A percentile compares a stretch with the other conserved stretches of the same genome.
Conservation (phyloP, 2,329 filamentous ascomycete species). For the Paradendryphiella salina region DNA sequence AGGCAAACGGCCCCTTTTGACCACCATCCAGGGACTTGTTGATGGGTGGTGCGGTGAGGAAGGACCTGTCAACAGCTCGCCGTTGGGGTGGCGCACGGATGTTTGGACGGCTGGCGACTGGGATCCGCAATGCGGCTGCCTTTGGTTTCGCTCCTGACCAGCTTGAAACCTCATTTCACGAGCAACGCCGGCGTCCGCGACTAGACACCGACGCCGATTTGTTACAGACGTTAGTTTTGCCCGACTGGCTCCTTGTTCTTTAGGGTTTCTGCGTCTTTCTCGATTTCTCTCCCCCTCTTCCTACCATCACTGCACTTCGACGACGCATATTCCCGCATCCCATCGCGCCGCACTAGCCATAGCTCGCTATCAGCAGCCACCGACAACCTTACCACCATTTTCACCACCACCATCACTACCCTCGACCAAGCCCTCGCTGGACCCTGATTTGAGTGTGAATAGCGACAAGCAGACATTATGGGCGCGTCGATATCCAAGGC, state of each 20-base stretch:
- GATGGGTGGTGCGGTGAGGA: slow-evolving; percentile 4
- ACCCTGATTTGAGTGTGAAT: slow-evolving; percentile 1
- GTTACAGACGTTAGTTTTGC: not conserved
- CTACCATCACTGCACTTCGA: no score
- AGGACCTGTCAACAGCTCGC: slow-evolving; percentile 9
- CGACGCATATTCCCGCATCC: not conserved
- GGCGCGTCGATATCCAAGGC: slow-evolving; percentile 89
- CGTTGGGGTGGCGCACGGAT: slow-evolving; percentile 9
- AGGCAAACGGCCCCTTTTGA: slow-evolving; percentile 1
- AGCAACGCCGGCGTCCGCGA: slow-evolving; percentile 7
- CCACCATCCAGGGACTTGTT: not conserved
- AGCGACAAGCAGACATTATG: slow-evolving; percentile 64
- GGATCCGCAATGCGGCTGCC: slow-evolving; percentile 11
- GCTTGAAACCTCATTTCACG: slow-evolving; percentile 14
- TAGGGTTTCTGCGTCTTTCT: not conserved
- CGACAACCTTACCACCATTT: not conserved
- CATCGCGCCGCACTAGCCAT: not conserved
- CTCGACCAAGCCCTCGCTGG: not conserved
- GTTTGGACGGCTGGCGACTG: slow-evolving; percentile 3
- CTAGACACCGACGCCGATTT: slow-evolving; percentile 3
- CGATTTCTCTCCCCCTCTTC: not conserved
- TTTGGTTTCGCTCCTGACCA: slow-evolving; percentile 16
- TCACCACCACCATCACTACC: not conserved
- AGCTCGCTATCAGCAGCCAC: slow-evolving; percentile 5
- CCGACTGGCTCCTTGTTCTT: not conserved